Conservation (phyloP, 768 basidiomycete species). For the Cyclocybe aegerita region DNA sequence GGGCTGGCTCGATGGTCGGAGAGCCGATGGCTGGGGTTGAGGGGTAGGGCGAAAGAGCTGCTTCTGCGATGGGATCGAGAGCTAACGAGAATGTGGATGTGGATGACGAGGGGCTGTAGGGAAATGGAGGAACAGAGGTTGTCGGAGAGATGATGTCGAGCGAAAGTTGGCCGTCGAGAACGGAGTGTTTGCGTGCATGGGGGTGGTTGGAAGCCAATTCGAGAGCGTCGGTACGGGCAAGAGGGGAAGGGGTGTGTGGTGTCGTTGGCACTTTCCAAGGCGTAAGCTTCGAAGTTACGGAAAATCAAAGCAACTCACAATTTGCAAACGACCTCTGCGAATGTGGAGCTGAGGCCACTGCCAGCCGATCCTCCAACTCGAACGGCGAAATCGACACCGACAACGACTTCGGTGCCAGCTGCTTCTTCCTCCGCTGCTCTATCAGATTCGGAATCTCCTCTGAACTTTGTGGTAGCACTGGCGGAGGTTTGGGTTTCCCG, state of each 20-base stretch:
- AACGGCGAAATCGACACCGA: conserved; percentile 61
- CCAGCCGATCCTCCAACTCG: conserved; percentile 40
- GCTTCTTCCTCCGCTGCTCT: conserved; percentile 52
- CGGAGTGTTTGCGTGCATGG: conserved; percentile 74
- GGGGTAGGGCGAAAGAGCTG: conserved; percentile 23
- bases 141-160: too few species aligned
- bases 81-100: conserved; percentile 57
- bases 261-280: conserved; percentile 28
- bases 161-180: conserved; percentile 50
- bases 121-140: background rate
- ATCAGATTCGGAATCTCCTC: conserved; percentile 46
- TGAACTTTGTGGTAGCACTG: conserved; percentile 21
- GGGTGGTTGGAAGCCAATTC: conserved; percentile 73
- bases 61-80: conserved; percentile 34
- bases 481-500: conserved; percentile 36
- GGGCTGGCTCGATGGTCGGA: conserved; percentile 29
- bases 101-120: conserved; percentile 8
- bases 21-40: conserved; percentile 27
- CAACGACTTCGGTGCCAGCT: conserved; percentile 56
- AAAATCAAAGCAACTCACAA: conserved; percentile 15
- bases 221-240: conserved; percentile 51
- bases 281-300: conserved; percentile 1
- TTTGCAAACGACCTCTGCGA: conserved; percentile 27
- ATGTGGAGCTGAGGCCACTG: conserved; percentile 31
- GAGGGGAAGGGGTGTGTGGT: conserved; percentile 40